Conservation (phyloP, 2,329 filamentous ascomycete species). For the Paraphaeosphaeria minitans region DNA sequence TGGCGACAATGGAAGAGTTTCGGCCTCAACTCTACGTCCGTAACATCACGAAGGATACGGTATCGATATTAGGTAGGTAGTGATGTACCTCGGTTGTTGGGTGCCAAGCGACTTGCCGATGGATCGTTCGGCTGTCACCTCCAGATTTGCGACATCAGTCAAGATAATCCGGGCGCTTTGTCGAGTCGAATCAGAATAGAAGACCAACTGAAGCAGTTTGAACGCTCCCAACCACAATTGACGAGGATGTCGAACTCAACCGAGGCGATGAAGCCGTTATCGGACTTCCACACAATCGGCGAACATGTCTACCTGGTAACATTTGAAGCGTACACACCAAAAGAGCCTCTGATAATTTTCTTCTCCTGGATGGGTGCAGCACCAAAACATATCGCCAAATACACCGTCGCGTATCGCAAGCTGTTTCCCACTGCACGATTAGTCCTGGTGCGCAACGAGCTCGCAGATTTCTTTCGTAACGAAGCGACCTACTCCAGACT, state of each 20-base stretch:
- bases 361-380: constrained; percentile 45
- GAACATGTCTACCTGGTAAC: constrained; percentile 43
- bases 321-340: constrained; percentile 20
- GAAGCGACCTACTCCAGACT: constrained; percentile 22
- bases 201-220: neutral
- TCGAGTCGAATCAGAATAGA: neutral
- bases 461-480: constrained; percentile 37
- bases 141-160: neutral
- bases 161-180: neutral
- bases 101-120: constrained; percentile 1
- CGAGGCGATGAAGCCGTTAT: constrained; percentile 26
- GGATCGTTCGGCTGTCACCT: neutral
- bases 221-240: neutral
- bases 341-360: constrained; percentile 35
- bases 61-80: neutral
- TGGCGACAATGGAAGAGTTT: neutral
- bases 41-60: neutral
- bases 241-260: constrained; percentile 1
- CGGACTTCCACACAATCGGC: constrained; percentile 39
- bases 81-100: constrained; percentile 3
- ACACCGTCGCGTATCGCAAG: constrained; percentile 37
- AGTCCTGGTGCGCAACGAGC: constrained; percentile 37
- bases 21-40: neutral
- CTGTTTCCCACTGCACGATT: constrained; percentile 41
- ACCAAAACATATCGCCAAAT: constrained; percentile 46